Evolutionary conservation across 345 rosid genomes (phyloP).

Genomic region (Lepidium didymum): DNA sequence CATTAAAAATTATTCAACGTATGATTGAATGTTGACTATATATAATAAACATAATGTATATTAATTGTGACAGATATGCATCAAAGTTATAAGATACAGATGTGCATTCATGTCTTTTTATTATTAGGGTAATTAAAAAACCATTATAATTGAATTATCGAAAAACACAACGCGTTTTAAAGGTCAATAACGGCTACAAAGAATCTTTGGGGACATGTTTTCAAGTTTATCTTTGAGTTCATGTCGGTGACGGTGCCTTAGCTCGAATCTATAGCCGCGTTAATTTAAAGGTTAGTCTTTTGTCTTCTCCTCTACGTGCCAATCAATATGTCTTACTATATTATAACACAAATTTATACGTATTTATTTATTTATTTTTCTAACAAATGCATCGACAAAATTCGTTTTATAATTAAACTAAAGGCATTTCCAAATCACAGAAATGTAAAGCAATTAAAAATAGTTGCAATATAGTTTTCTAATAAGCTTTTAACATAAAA

Average conservation of each 20-base stretch:
- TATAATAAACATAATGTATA: background rate
- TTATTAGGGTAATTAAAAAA: background rate
- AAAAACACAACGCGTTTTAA: conserved; percentile 22
- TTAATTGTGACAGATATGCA: conserved; percentile 23
- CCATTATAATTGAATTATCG: background rate
- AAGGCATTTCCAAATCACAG: too few relatives aligned
- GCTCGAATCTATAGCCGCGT: conserved; percentile 31
- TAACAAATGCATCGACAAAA: too few relatives aligned
- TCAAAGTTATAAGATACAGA: conserved; percentile 2
- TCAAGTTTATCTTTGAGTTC: conserved; percentile 10
- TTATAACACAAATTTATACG: too few relatives aligned
- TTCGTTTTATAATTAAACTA: too few relatives aligned
- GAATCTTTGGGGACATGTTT: conserved; percentile 33
- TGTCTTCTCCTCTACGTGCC: conserved; percentile 30
- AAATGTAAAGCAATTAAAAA: too few relatives aligned
- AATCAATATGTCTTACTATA: background rate
- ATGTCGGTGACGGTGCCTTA: conserved; percentile 27
- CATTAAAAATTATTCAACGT: too few relatives aligned
- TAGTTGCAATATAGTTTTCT: too few relatives aligned
- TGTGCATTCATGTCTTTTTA: conserved; percentile 7
- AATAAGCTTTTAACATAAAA: too few relatives aligned
- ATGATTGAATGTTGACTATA: background rate
- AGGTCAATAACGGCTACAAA: conserved; percentile 17
- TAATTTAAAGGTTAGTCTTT: conserved; percentile 11
- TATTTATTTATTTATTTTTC: too few relatives aligned